Conservation (phyloP, 805 yeast genomes). For the Kazachstania bromeliacearum region DNA sequence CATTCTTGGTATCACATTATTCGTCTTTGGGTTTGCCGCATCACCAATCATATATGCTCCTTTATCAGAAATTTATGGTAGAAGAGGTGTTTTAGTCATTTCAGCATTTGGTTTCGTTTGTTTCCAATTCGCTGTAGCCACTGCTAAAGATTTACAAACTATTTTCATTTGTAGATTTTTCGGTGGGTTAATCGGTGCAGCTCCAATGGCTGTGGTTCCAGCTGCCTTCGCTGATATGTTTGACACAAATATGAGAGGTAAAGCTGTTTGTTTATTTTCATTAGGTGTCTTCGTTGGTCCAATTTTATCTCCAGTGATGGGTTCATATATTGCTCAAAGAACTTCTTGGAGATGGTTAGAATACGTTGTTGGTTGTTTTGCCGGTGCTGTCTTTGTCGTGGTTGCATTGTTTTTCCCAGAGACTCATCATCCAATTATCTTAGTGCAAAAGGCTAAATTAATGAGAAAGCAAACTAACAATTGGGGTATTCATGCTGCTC, state of each 20-base stretch:
- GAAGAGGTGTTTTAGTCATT: conserved; percentile 50
- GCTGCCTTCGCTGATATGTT: conserved; percentile 82
- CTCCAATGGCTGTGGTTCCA: conserved; percentile 78
- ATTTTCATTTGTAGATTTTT: conserved; percentile 70
- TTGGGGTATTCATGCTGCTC: conserved; percentile 77
- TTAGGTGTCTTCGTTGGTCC: conserved; percentile 75
- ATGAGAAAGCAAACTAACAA: conserved; percentile 63
- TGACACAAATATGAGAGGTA: conserved; percentile 57
- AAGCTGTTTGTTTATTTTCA: conserved; percentile 61
- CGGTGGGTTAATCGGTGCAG: conserved; percentile 74
- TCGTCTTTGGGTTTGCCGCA: conserved; percentile 86
- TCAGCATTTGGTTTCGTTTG: conserved; percentile 48
- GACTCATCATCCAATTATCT: conserved; percentile 36
- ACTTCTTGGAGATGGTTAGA: conserved; percentile 39
- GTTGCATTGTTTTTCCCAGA: conserved; percentile 39
- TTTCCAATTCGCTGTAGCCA: conserved; percentile 66
- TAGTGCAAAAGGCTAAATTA: conserved; percentile 42
- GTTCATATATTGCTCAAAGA: conserved; percentile 38
- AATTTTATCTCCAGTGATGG: conserved; percentile 69
- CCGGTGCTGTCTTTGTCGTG: conserved; percentile 29
- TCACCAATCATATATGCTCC: conserved; percentile 94
- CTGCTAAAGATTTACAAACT: conserved; percentile 72
- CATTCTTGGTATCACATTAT: conserved; percentile 66
- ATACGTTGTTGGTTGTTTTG: conserved; percentile 47
- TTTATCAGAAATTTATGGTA: conserved; percentile 66